phyloP scores from a whole-genome alignment of 768 basidiomycete genomes.

The Peribolospora baueri region DNA sequence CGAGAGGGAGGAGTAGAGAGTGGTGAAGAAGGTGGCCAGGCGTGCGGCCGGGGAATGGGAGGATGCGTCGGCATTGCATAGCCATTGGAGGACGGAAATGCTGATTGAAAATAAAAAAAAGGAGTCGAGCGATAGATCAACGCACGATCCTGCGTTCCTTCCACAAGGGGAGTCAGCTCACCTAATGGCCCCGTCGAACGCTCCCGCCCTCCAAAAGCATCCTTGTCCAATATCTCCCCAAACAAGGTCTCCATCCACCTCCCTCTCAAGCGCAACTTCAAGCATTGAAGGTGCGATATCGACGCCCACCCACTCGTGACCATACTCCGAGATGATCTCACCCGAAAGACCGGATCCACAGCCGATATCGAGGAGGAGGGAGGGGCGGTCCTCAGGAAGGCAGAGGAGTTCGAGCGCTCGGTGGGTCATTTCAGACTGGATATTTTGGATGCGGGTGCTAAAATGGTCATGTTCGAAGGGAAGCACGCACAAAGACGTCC shows the following conservation, averaged over 20 bases:
- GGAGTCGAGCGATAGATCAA: neutral
- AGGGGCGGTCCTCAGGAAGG: conserved; percentile 50
- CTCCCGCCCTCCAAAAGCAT: conserved; percentile 84
- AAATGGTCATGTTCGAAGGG: neutral
- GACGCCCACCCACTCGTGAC: conserved; percentile 75
- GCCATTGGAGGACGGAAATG: conserved; percentile 96
- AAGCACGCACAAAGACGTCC: neutral
- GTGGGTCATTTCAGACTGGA: conserved; percentile 94
- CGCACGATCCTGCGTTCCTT: neutral
- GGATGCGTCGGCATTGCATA: conserved; percentile 84
- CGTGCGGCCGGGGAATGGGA: conserved; percentile 25
- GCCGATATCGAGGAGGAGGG: conserved; percentile 79
- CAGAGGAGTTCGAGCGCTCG: conserved; percentile 76
- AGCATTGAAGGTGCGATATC: conserved; percentile 96
- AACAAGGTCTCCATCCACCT: conserved; percentile 89
- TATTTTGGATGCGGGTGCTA: conserved; percentile 83
- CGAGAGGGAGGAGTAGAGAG: conserved; percentile 58
- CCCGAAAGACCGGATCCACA: conserved; percentile 93
- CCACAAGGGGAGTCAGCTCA: conserved; percentile 16
- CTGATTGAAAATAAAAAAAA: conserved; percentile 23
- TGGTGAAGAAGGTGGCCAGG: conserved; percentile 71
- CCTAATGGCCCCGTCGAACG: conserved; percentile 97
- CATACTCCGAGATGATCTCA: conserved; percentile 84
- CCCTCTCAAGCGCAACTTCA: conserved; percentile 82
- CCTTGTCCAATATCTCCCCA: conserved; percentile 96